phyloP scores from a whole-genome alignment of 2,329 filamentous ascomycete genomes.

The Microdochium nivale region DNA sequence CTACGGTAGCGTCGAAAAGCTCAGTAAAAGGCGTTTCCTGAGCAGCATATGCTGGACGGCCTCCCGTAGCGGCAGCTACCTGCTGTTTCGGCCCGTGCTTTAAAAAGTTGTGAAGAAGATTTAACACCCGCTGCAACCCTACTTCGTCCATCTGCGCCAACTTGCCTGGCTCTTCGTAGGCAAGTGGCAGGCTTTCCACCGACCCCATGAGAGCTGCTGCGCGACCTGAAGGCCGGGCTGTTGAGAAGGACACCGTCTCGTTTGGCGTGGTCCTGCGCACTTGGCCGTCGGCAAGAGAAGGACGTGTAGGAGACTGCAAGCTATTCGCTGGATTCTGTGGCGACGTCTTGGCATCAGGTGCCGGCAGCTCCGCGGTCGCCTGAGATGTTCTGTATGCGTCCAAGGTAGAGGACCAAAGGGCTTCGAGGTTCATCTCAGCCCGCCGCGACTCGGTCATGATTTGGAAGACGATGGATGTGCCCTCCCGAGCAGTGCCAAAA shows the following conservation, averaged over 20 bases:
- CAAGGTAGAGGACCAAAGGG: constrained; percentile 36
- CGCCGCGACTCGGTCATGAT: constrained; percentile 47
- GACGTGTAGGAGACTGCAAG: neutral
- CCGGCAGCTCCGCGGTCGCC: neutral
- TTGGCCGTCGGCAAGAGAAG: neutral
- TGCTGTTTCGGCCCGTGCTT: neutral
- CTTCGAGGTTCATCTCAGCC: constrained; percentile 43
- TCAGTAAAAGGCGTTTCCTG: neutral
- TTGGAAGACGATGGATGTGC: constrained; percentile 47
- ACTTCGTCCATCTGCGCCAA: neutral
- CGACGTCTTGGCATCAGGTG: neutral
- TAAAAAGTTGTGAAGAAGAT: neutral
- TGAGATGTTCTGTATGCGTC: constrained; percentile 3
- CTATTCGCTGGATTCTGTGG: neutral
- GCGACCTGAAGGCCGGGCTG: neutral
- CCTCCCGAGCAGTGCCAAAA: constrained; percentile 52
- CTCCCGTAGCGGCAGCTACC: neutral
- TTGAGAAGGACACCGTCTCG: neutral
- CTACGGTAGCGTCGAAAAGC: neutral
- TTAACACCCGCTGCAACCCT: neutral
- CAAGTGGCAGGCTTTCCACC: neutral
- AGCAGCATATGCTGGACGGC: neutral
- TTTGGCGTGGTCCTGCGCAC: neutral
- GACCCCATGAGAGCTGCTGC: neutral
- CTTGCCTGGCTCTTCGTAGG: neutral